Evolutionary conservation across 1,139 yeast species (phyloP).

Genomic region (Torulaspora globosa): DNA sequence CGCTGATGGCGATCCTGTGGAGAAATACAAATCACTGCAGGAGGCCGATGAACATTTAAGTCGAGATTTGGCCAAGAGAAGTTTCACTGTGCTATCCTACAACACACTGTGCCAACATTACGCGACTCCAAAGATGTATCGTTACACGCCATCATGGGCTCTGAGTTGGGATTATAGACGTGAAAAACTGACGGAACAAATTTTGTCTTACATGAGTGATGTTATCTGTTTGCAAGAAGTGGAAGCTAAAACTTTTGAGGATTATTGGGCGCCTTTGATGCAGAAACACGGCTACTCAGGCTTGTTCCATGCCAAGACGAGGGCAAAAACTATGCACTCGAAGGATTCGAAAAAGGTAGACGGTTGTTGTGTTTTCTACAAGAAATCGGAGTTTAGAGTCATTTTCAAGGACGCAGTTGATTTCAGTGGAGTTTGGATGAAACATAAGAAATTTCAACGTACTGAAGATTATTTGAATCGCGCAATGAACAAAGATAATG

Average conservation of each 20-base stretch:
- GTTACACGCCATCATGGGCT: slow-evolving; percentile 97
- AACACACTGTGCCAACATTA: slow-evolving; percentile 93
- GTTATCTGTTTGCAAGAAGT: slow-evolving; percentile 92
- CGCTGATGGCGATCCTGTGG: slow-evolving; percentile 65
- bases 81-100: slow-evolving; percentile 78
- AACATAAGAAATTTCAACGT: slow-evolving; percentile 82
- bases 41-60: slow-evolving; percentile 37
- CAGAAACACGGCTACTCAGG: slow-evolving; percentile 74
- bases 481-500: slow-evolving; percentile 92
- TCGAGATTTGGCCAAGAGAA: slow-evolving; percentile 35
- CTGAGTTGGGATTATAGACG: slow-evolving; percentile 90
- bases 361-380: slow-evolving; percentile 93
- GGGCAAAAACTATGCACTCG: slow-evolving; percentile 89
- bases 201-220: slow-evolving; percentile 62
- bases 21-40: slow-evolving; percentile 34
- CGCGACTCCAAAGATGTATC: slow-evolving; percentile 88
- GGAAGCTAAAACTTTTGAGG: slow-evolving; percentile 80
- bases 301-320: slow-evolving; percentile 76
- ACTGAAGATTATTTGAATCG: slow-evolving; percentile 94
- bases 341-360: slow-evolving; percentile 85
- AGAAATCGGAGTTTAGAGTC: slow-evolving; percentile 61
- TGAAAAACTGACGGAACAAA: slow-evolving; percentile 67
- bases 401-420: slow-evolving; percentile 73
- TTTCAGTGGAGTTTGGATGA: slow-evolving; percentile 83
- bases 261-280: slow-evolving; percentile 78